phyloP scores from a whole-genome alignment of 768 basidiomycete species.

The Boletus speciosus region DNA sequence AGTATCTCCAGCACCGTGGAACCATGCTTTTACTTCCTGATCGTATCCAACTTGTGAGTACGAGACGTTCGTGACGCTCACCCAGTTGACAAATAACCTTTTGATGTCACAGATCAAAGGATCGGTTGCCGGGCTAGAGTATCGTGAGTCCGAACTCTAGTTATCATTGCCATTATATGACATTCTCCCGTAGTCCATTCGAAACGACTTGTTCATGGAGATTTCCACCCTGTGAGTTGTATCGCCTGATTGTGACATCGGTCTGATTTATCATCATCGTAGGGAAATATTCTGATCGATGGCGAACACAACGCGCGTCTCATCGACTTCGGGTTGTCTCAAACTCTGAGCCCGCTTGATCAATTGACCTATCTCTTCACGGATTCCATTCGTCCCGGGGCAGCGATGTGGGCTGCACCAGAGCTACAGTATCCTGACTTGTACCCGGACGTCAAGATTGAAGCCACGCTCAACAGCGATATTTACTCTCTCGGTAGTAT shows the following conservation, averaged over 20 bases:
- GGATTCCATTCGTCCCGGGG: neutral
- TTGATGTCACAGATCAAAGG: too few species aligned
- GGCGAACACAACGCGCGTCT: neutral
- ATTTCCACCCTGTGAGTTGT: slow-evolving; percentile 5
- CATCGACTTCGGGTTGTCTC: neutral
- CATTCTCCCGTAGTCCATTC: neutral
- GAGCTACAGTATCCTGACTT: neutral
- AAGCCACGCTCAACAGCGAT: too few species aligned
- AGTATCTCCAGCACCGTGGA: neutral
- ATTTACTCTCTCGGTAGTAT: neutral
- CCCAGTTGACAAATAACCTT: too few species aligned
- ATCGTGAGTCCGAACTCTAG: neutral
- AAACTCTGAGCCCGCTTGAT: too few species aligned
- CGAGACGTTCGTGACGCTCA: too few species aligned
- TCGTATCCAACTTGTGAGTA: too few species aligned
- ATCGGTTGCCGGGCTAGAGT: neutral
- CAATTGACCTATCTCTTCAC: neutral
- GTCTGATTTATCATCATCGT: neutral
- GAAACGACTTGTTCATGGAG: neutral
- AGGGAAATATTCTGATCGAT: slow-evolving; percentile 6
- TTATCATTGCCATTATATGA: neutral
- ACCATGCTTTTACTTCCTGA: too few species aligned
- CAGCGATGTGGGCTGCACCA: neutral
- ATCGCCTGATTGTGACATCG: neutral
- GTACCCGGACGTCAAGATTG: too few species aligned